Evolutionary conservation across 2,329 filamentous ascomycete genomes (phyloP), one percentile per base, ranked within the genome.

Genomic region (Ophiosphaerella herpotricha): DNA sequence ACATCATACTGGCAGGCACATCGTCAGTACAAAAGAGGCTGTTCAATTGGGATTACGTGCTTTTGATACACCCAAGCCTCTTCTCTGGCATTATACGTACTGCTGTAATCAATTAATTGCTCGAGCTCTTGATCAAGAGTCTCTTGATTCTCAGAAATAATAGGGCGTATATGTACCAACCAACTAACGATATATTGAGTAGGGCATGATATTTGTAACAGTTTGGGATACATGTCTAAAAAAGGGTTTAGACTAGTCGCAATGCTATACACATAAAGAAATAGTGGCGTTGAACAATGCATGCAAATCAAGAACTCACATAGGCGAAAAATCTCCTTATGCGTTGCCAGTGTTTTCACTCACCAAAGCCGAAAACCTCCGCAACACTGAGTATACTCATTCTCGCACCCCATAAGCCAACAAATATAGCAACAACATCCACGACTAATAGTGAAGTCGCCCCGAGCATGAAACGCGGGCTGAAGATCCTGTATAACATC

Each of bases 401-500:
- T 65, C 92, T 80, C 46, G 91, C 82, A 1, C 90, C 91, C 24
- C 84, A 76, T 48, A 97, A 71, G n/a, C 86, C 84, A 13, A 96
- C 80, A 12, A 86, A 55, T 7, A 94, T 81, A 1, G 83, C 82
- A 2, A 94, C 81, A 4, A 95, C 57, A 67, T 97, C 93, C 8
- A 96, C 86, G 23, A 92, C 80, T 13, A 93, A 66, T 50, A 97
- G 71, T 42, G 88, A 82, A 3, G 82, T 75, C 0, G 85, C 87
- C 0, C 88, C 91, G 70, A 90, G 82, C 88, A 99, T 90, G 76
- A 93, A 99, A 24, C 93, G 79, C 39, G 94, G 94, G 75, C 83
- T 87, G 68, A 99, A 99, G 37, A 99, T 91, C 36, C 94, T 83
- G 75, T 94, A 99, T 26, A 99, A 82, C 94, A 99, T 99, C 56